Base-by-base conservation (phyloP, 495 filamentous ascomycete genomes). In the Talaromyces adpressus region DNA sequence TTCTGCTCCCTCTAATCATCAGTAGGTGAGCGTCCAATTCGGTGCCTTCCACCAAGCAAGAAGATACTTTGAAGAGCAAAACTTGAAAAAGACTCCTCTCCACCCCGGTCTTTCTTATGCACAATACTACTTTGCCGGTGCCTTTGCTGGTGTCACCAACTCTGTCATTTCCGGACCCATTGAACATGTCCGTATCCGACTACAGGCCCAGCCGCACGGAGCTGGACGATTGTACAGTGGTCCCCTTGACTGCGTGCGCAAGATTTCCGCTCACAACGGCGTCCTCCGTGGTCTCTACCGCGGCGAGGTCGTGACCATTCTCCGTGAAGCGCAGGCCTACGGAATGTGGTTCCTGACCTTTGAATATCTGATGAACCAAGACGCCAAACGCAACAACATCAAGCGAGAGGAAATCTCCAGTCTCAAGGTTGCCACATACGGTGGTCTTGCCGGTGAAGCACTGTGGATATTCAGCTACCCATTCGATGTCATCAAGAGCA, bases 401-500 rank as follows among this genome's bases (percentile, higher is more conserved):
- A 81, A 81, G 49, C 85, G 94, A 20, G 84, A 89, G 69, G 85
- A 96, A 27, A 85, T 98, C 29, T 85, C 89, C 11, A 85, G 83
- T 64, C 85, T 86, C 72, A 97, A 96, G 77, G 85, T 98, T 51
- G 95, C 94, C 18, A 79, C 90, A 8, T 98, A 97, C 71, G 94
- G 94, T 66, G 94, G 94, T 49, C 72, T 98, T 6, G 94, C 94
- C 1, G 94, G 94, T 64, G 94, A 98, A 82, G 90, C 86, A 23
- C 81, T 98, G 49, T 98, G 94, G 94, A 72, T 98, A 65, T 82
- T 81, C 45, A 94, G 90, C 69, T 98, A 98, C 74, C 94, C 94
- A 23, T 87, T 98, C 62, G 94, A 98, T 75, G 94, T 98, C 29
- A 78, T 98, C 72, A 98, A 98, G 89, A 96, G 91, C 76, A 97